Evolutionary conservation across 1,139 yeast species (phyloP), one percentile per base, ranked within the genome.

Genomic region (Taphrina deformans): DNA sequence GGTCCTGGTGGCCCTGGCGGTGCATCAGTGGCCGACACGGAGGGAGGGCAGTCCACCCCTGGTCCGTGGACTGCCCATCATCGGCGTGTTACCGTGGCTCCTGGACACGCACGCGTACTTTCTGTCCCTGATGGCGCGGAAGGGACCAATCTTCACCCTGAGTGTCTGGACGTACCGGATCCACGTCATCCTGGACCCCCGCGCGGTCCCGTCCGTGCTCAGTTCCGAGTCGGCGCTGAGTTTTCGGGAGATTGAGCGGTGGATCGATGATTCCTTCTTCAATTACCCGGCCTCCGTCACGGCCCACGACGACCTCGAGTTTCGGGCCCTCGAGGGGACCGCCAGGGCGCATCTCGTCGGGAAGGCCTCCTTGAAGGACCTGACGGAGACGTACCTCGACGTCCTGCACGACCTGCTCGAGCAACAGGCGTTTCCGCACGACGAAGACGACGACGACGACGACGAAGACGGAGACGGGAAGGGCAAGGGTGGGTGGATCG

Each of bases 211-310:
- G 26, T 6, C 27, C 29, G 51, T 45, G 0, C 21, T 45, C 27
- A 23, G 29, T 40, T n/a, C 23, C 45, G 45, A 40, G n/a, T 10
- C 45, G 45, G n/a, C 18, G 10, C 23, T 45, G 51, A 23, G 29
- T 21, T 45, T 45, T 18, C 26, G 51, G 16, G 51, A 45, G 51
- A 23, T 24, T 14, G 51, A 45, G 31, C 26, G 51, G 51, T 45
- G 27, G 29, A 45, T 45, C 31, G 51, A 45, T 16, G 27, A 23
- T 12, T 10, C n/a, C 16, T 45, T 23, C 51, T 45, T 45, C 21
- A 18, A 18, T 18, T 45, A 45, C 51, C 51, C 51, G 29, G 29
- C 21, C 31, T 24, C 27, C 29, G 10, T 45, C 29, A 45, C 51
- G 16, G 35, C 2, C 35, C 14, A 7, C 5, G 27, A 40, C 23